Evolutionary conservation across 192 early-diverging fungal genomes (phyloP).

Genomic region (Rhizoclosmatium globosum): DNA sequence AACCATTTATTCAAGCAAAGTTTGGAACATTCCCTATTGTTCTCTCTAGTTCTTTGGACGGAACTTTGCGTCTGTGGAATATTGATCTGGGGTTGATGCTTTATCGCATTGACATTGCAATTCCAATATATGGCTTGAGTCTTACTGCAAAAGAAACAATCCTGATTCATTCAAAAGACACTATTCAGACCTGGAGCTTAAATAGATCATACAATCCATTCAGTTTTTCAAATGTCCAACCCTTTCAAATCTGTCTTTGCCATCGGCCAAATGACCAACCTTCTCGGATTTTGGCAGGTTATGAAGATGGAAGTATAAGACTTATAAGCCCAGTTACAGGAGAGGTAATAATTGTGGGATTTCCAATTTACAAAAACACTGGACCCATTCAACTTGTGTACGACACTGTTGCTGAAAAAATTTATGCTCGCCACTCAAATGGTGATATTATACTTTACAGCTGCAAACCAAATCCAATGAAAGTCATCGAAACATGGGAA

Average conservation of each 20-base stretch:
- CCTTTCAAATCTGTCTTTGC: constrained; percentile 19
- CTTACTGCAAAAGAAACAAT: constrained; percentile 45
- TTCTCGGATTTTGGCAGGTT: constrained; percentile 27
- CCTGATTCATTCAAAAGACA: constrained; percentile 19
- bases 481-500: constrained; percentile 40
- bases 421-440: constrained; percentile 36
- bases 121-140: constrained; percentile 39
- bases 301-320: constrained; percentile 38
- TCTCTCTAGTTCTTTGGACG: constrained; percentile 54
- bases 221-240: constrained; percentile 14
- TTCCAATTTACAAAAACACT: constrained; percentile 43
- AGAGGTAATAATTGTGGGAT: constrained; percentile 37
- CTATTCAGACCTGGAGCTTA: constrained; percentile 48
- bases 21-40: constrained; percentile 44
- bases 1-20: constrained; percentile 44
- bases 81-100: constrained; percentile 51
- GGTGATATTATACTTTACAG: constrained; percentile 37
- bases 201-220: constrained; percentile 47
- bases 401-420: constrained; percentile 26
- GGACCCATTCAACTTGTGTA: constrained; percentile 28
- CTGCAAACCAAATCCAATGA: constrained; percentile 44
- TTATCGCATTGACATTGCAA: constrained; percentile 44
- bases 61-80: constrained; percentile 57
- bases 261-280: neutral
- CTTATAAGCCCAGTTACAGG: constrained; percentile 44